phyloP scores from a whole-genome alignment of 2,329 filamentous ascomycete genomes.

The Exophiala xenobiotica region DNA sequence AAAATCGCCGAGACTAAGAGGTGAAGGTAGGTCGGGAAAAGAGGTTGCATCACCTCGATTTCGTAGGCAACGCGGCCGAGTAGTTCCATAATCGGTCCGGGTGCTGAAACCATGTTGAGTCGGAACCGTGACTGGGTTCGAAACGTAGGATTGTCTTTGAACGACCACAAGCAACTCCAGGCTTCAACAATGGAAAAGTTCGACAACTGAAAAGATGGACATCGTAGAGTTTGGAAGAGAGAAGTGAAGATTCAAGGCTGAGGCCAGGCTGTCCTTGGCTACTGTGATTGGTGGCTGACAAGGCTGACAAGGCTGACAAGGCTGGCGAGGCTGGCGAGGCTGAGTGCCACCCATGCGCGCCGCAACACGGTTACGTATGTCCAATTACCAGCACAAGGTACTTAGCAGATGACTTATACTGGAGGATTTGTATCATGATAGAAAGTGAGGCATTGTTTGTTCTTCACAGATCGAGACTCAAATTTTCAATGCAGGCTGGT shows the following conservation, averaged over 20 bases:
- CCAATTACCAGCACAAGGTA: too few relatives aligned
- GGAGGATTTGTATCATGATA: too few relatives aligned
- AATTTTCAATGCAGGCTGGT: too few relatives aligned
- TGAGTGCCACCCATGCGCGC: background rate
- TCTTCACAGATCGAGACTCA: too few relatives aligned
- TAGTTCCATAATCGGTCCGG: conserved; percentile 20
- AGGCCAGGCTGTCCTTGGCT: conserved; percentile 22
- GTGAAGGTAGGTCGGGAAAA: conserved; percentile 58
- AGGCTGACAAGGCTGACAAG: too few relatives aligned
- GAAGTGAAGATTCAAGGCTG: background rate
- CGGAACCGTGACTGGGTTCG: too few relatives aligned
- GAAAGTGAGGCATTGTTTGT: too few relatives aligned
- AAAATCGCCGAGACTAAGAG: conserved; percentile 69
- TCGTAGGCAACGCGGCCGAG: conserved; percentile 28
- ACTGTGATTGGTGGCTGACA: conserved; percentile 9
- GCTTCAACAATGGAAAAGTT: background rate
- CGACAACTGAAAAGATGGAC: background rate
- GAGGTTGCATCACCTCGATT: conserved; percentile 37
- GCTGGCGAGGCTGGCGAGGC: too few relatives aligned
- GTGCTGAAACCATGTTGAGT: conserved; percentile 14
- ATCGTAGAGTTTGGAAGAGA: background rate
- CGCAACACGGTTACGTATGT: background rate
- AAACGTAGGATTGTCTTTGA: too few relatives aligned
- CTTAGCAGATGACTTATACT: too few relatives aligned
- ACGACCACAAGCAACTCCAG: background rate